Percentiles rank a stretch among this genome's conserved stretches.
Conservation (phyloP, 495 filamentous ascomycete genomes). For the Daldinia loculata region DNA sequence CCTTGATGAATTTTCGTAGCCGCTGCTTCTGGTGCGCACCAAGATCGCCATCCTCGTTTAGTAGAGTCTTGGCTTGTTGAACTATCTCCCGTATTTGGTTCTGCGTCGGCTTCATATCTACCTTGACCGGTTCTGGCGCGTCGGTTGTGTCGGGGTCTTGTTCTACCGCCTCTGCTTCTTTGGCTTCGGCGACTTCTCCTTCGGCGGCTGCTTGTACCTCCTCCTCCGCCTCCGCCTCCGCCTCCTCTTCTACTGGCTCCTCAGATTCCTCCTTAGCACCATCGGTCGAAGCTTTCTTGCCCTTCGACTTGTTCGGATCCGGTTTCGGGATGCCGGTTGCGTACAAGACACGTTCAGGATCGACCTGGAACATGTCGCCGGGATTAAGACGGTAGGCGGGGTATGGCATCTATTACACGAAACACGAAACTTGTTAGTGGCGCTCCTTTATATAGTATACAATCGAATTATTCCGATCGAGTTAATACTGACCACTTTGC, state of each 20-base stretch:
- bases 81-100: constrained; percentile 41
- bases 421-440: constrained; percentile 7
- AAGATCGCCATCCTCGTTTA: constrained; percentile 24
- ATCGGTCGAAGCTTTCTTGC: background rate
- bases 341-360: constrained; percentile 83
- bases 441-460: constrained; percentile 1
- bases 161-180: constrained; percentile 43
- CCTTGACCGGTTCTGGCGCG: constrained; percentile 39
- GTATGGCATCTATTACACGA: constrained; percentile 75
- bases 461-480: background rate
- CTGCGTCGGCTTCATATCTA: constrained; percentile 40
- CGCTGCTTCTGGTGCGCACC: constrained; percentile 49
- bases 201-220: constrained; percentile 17
- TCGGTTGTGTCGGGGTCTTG: constrained; percentile 48
- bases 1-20: constrained; percentile 47
- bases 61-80: constrained; percentile 41
- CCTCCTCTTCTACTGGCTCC: constrained; percentile 13
- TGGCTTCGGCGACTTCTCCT: constrained; percentile 36
- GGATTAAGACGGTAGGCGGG: constrained; percentile 96
- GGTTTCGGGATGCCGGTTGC: constrained; percentile 83
- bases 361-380: constrained; percentile 96
- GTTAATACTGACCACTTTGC: constrained; percentile 76
- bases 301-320: constrained; percentile 1
- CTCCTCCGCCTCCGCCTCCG: constrained; percentile 40
- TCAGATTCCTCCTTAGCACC: background rate